phyloP scores from a whole-genome alignment of 148 eudicot genomes.

The Amaranthus palmeri region DNA sequence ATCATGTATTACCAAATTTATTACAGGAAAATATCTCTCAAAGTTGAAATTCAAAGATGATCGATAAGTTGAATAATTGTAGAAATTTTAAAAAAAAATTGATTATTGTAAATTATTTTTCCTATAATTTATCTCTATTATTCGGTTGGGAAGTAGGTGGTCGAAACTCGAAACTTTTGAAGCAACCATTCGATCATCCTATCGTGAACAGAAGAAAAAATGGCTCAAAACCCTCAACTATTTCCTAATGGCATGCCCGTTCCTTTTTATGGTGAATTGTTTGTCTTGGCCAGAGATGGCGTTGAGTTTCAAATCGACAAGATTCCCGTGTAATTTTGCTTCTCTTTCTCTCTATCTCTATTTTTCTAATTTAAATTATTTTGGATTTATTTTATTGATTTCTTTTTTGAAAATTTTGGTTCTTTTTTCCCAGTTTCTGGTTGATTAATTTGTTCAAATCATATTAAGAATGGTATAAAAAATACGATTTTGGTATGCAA shows the following conservation, averaged over 20 bases:
- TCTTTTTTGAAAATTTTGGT: not conserved
- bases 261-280: slow-evolving; percentile 73
- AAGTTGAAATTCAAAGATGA: too few relatives aligned
- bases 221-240: slow-evolving; percentile 86
- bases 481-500: not conserved
- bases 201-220: slow-evolving; percentile 7
- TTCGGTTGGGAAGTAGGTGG: too few relatives aligned
- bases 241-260: slow-evolving; percentile 87
- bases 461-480: not conserved
- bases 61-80: too few relatives aligned
- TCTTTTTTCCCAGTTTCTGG: not conserved
- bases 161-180: too few relatives aligned
- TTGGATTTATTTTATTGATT: not conserved
- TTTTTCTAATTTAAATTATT: not conserved
- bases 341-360: not conserved
- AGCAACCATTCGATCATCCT: too few relatives aligned
- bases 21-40: too few relatives aligned
- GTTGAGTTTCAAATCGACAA: slow-evolving; percentile 90
- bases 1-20: too few relatives aligned
- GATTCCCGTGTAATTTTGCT: slow-evolving; percentile 56
- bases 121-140: too few relatives aligned
- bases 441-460: not conserved
- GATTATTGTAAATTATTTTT: too few relatives aligned
- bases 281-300: slow-evolving; percentile 90
- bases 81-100: too few relatives aligned